Evolutionary conservation across 441 rosid species (phyloP), one percentile per base, ranked within the genome.

Genomic region (Adansonia rubrostipa): DNA sequence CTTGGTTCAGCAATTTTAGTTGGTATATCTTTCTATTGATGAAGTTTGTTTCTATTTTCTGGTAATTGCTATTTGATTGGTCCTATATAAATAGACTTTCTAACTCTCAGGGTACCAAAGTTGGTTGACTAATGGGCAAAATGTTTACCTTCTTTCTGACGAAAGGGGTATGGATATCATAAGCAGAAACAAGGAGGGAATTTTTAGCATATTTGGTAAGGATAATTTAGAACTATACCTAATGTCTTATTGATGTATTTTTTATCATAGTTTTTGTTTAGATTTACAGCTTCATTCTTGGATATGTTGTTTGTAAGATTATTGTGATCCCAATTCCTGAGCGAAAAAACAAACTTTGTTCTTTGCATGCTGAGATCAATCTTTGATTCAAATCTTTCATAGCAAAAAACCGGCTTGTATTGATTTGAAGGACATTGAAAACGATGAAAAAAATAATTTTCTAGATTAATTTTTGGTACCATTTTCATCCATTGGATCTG

Each of bases 171-270:
- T 80, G 76, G 87, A 83, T 89, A 79, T 94, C 75, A 82, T 94
- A 73, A 90, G 94, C 91, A 85, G 89, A 87, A 96, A 93, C 83
- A 96, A 92, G 87, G 97, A 96, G 84, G 98, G 98, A 47, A 75
- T 96, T 70, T 96, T 80, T 78, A 91, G 98, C 87, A 85, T 91
- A 77, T 85, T 92, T 70, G 98, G 97, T 90, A 80, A 84, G 89
- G 64, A 66, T 42, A 73, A 73, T 33, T 67, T 50, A n/a, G 64
- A 68, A 50, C 36, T 50, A 10, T 61, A 24, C 58, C 44, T 22
- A 53, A 40, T 54, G 61, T 15, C 56, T 19, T 13, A 45, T 68
- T 68, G 36, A 0, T 68, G 33, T 68, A 47, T 66, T 44, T 14
- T 63, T 63, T 69, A 36, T 66, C 42, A n/a, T 47, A 8, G 73